phyloP scores from a whole-genome alignment of 2,329 filamentous ascomycete genomes.

The Aureobasidium sp. region DNA sequence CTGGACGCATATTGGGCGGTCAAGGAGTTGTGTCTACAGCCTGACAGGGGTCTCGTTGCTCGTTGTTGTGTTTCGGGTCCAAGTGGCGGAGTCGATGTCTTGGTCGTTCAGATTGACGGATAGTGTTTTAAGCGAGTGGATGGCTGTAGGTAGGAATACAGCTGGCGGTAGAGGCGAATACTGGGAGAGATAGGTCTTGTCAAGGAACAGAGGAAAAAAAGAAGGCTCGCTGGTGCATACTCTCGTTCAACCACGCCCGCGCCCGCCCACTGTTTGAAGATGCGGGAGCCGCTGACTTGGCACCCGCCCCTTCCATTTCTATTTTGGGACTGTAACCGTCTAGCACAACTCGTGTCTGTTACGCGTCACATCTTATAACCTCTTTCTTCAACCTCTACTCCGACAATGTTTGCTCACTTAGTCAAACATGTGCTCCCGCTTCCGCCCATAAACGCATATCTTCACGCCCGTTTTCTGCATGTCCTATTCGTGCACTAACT shows the following conservation, averaged over 20 bases:
- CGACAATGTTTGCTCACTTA: neutral
- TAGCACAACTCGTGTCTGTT: neutral
- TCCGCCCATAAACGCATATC: too few species aligned
- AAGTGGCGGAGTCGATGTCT: neutral
- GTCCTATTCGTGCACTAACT: neutral
- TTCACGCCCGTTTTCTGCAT: neutral
- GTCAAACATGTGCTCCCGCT: neutral
- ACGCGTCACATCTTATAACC: neutral
- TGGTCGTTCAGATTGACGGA: neutral
- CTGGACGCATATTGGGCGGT: conserved; percentile 25
- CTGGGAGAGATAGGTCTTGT: neutral
- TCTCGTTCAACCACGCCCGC: neutral
- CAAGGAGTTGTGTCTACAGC: neutral
- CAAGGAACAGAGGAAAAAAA: neutral
- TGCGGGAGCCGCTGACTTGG: conserved; percentile 1
- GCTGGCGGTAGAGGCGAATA: neutral
- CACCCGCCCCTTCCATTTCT: conserved; percentile 5
- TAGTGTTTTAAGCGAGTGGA: neutral
- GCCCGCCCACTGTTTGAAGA: conserved; percentile 5
- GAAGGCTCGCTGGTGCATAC: neutral
- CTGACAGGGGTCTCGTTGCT: neutral
- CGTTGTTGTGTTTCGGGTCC: neutral
- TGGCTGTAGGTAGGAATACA: neutral
- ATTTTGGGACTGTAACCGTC: neutral
- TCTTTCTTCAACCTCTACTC: neutral